phyloP scores from a whole-genome alignment of 352 stramenopile species.

The Phytophthora colocasiae region DNA sequence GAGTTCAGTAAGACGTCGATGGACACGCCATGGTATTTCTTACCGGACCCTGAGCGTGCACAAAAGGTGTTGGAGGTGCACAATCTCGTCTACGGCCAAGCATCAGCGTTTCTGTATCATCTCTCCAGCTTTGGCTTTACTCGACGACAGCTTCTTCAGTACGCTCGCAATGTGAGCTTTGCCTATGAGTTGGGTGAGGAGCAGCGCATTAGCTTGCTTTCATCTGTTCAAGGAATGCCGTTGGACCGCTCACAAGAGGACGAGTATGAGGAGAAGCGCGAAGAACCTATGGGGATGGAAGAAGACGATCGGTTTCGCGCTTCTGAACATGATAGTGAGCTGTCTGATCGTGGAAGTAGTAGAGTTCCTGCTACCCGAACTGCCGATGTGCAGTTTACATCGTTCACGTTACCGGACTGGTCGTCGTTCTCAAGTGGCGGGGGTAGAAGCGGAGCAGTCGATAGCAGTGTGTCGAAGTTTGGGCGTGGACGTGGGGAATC shows the following conservation, averaged over 20 bases:
- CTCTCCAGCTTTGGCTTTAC: conserved; percentile 77
- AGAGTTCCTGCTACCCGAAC: conserved; percentile 32
- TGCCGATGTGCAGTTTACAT: conserved; percentile 64
- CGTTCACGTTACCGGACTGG: conserved; percentile 70
- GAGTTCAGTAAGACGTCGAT: conserved; percentile 79
- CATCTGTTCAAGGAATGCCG: conserved; percentile 56
- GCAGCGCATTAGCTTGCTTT: conserved; percentile 73
- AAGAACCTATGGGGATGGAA: conserved; percentile 41
- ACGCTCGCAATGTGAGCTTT: conserved; percentile 77
- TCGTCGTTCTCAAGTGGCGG: conserved; percentile 47
- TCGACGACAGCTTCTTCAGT: conserved; percentile 72
- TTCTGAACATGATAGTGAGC: conserved; percentile 29
- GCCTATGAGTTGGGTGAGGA: conserved; percentile 84
- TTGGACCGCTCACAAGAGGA: conserved; percentile 43
- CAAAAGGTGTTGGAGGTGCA: conserved; percentile 80
- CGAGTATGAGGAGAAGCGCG: conserved; percentile 48
- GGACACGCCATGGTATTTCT: conserved; percentile 74
- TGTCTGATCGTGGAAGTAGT: conserved; percentile 33
- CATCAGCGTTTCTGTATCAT: conserved; percentile 79
- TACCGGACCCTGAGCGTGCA: conserved; percentile 58
- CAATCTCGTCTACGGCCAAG: conserved; percentile 82
- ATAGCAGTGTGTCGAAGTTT: conserved; percentile 43
- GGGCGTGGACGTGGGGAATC: conserved; percentile 42
- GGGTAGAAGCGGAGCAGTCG: conserved; percentile 21
- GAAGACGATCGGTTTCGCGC: conserved; percentile 19